These are phyloP conservation scores for Yamagishiella unicocca DNA, from an alignment of 139 green algal genomes.

Conservation along the genomic window DNA sequence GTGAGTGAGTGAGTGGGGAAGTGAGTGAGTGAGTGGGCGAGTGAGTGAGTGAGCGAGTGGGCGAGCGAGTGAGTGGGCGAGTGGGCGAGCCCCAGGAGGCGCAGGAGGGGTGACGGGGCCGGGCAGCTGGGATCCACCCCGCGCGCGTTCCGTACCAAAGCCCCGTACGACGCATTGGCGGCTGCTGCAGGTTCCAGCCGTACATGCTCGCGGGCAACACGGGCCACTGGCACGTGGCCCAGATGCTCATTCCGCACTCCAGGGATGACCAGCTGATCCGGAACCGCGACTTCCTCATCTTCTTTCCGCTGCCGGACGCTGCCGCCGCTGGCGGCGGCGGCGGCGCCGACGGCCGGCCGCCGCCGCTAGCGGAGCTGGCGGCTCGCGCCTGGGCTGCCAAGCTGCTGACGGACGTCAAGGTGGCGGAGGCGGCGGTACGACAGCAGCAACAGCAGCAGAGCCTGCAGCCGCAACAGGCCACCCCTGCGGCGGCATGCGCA, in stretches of 20 bases:
- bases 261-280: neutral
- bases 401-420: constrained; percentile 6
- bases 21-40: too few species aligned
- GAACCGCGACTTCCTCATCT: constrained; percentile 9
- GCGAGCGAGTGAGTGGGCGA: too few species aligned
- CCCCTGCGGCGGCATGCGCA: neutral
- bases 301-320: constrained; percentile 32
- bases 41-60: too few species aligned
- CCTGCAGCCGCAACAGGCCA: neutral
- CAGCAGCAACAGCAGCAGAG: neutral
- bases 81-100: too few species aligned
- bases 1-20: too few species aligned
- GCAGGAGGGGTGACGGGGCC: too few species aligned
- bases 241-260: constrained; percentile 38
- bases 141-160: too few species aligned
- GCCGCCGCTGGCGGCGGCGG: neutral
- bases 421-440: constrained; percentile 5
- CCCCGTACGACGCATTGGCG: too few species aligned
- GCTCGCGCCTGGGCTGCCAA: neutral
- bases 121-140: too few species aligned
- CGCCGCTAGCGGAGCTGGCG: constrained; percentile 1
- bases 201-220: constrained; percentile 45
- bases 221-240: constrained; percentile 30
- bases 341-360: neutral
- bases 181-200: constrained; percentile 26